These are phyloP conservation scores for Suhomyces sp. DNA, from an alignment of 805 yeast genomes.

Conservation along the genomic window DNA sequence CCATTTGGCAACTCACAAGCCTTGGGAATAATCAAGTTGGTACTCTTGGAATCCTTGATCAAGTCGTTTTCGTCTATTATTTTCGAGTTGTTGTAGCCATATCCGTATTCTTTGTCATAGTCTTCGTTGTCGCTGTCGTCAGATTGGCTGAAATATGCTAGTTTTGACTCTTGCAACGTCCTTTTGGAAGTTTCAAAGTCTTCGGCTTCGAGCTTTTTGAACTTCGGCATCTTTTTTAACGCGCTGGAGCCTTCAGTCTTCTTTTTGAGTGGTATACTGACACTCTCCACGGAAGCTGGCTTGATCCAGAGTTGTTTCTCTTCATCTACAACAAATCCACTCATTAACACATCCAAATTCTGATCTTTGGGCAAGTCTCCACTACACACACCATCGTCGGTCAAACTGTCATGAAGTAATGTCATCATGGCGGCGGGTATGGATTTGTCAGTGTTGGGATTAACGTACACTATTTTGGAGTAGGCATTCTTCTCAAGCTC, in stretches of 20 bases:
- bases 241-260: constrained; percentile 10
- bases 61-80: constrained; percentile 39
- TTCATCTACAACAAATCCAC: constrained; percentile 53
- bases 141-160: constrained; percentile 53
- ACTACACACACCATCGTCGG: constrained; percentile 43
- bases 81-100: constrained; percentile 52
- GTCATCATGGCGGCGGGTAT: constrained; percentile 46
- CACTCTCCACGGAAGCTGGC: constrained; percentile 38
- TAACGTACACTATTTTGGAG: constrained; percentile 50
- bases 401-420: constrained; percentile 39
- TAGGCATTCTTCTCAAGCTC: constrained; percentile 34
- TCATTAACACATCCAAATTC: constrained; percentile 60
- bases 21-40: constrained; percentile 53
- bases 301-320: constrained; percentile 51
- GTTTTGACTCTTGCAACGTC: constrained; percentile 45
- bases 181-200: constrained; percentile 44
- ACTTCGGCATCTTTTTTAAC: constrained; percentile 16
- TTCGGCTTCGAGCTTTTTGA: constrained; percentile 29
- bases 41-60: constrained; percentile 24
- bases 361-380: constrained; percentile 55
- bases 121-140: constrained; percentile 53
- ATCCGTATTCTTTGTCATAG: constrained; percentile 51
- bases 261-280: constrained; percentile 33
- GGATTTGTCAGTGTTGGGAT: constrained; percentile 49
- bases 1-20: constrained; percentile 53